These are phyloP conservation scores for Collybia sordida DNA, from an alignment of 768 basidiomycete genomes.

Conservation along the genomic window DNA sequence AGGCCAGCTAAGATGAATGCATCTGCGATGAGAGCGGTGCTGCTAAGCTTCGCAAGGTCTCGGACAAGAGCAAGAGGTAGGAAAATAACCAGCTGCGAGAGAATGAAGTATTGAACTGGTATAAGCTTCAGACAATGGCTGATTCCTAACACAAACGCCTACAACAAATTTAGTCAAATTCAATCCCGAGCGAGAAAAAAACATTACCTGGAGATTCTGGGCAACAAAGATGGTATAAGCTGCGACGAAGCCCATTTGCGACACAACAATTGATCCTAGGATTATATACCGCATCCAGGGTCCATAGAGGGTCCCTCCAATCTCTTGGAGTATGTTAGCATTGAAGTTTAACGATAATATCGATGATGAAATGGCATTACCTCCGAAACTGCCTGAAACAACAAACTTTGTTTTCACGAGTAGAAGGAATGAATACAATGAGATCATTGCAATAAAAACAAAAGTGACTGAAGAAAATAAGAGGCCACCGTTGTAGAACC, in stretches of 20 bases:
- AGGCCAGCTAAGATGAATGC: constrained; percentile 91
- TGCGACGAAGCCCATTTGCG: constrained; percentile 85
- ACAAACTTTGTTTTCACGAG: constrained; percentile 85
- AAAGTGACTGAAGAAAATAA: constrained; percentile 84
- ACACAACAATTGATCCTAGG: constrained; percentile 81
- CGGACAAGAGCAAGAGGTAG: constrained; percentile 87
- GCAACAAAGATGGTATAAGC: constrained; percentile 98
- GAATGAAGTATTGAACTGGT: constrained; percentile 78
- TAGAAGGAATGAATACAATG: constrained; percentile 91
- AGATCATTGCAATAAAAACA: constrained; percentile 79
- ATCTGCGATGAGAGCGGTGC: constrained; percentile 90
- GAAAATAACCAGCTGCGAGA: constrained; percentile 83
- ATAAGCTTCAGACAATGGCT: constrained; percentile 70
- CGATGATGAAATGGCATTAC: constrained; percentile 37
- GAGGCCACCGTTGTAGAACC: constrained; percentile 94
- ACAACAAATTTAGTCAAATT: constrained; percentile 10
- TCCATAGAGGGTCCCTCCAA: constrained; percentile 91
- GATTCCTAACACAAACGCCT: constrained; percentile 83
- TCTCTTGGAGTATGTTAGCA: constrained; percentile 51
- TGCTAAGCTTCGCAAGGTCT: constrained; percentile 92
- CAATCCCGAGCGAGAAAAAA: background rate
- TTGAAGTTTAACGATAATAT: background rate
- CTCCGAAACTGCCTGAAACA: constrained; percentile 92
- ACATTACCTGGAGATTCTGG: constrained; percentile 68
- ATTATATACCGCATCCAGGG: constrained; percentile 92